Evolutionary conservation across 129 eudicot species (phyloP), one percentile per base, ranked within the genome.

Genomic region (Centaurea solstitialis): DNA sequence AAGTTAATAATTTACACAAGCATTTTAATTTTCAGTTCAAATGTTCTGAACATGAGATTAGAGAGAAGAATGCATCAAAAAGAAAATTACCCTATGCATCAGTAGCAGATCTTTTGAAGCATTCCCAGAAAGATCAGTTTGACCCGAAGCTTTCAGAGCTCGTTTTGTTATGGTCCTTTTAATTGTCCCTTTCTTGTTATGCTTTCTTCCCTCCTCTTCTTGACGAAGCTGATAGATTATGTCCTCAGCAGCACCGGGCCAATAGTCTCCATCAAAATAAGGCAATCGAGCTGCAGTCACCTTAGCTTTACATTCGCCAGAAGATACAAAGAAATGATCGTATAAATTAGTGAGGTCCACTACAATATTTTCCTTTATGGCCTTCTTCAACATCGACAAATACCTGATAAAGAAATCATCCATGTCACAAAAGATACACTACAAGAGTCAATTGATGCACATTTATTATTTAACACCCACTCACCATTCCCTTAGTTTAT

Each of bases 181-280:
- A 18, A 79, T 83, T 21, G 85, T 57, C 62, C 99, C 99, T 86
- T 93, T 93, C 88, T 89, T 90, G 76, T 83, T 80, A 38, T 64
- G 91, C 78, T 96, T 96, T 78, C 91, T 91, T 43, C 93, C 98
- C 66, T 93, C 97, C 65, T 93, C 98, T 82, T 93, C 99, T 85
- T 93, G 97, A 22, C 88, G 91, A 72, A 96, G 85, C 84, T 91
- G 93, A 82, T 79, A 76, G 72, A 96, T 88, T 53, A 93, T 91
- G 81, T 96, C 99, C 90, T 96, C 99, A 0, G 99, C 99, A 72
- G 99, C 99, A 64, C 98, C 99, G 57, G 99, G 99, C 98, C 98
- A 96, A 84, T 93, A 96, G 73, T 96, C 99, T 40, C 99, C 99
- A 82, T 96, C 99, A 81, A 96, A 96, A 82, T 96, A 93, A 4